A percentile compares a stretch with the other conserved stretches of the same genome.
These are phyloP conservation scores for Schizophyllum commune DNA, from an alignment of 1,284 basidiomycete genomes.

Conservation along the genomic window DNA sequence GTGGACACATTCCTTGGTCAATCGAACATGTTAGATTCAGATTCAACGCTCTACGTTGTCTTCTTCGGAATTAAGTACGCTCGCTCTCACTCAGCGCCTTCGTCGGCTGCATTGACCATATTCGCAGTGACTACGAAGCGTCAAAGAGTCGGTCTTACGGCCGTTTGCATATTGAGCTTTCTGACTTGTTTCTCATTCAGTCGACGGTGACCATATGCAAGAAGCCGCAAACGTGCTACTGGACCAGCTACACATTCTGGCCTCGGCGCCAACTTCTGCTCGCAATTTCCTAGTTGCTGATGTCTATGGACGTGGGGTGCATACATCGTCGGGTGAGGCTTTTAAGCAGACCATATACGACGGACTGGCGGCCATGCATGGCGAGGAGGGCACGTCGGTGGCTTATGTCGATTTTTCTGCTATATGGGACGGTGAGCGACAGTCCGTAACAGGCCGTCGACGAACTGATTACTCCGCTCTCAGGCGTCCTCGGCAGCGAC, in stretches of 20 bases:
- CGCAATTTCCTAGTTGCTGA: conserved; percentile 22
- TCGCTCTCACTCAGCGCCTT: background rate
- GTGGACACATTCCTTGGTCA: conserved; percentile 24
- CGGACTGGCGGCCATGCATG: conserved; percentile 13
- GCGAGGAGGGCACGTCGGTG: conserved; percentile 11
- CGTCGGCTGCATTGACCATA: background rate
- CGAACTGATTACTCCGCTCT: background rate
- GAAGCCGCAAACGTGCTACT: conserved; percentile 27
- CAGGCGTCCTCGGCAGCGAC: conserved; percentile 15
- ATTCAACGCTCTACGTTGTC: conserved; percentile 25
- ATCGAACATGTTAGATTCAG: conserved; percentile 22
- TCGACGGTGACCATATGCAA: conserved; percentile 26
- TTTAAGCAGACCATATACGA: conserved; percentile 22
- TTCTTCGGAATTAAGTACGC: conserved; percentile 32
- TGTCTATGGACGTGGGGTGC: conserved; percentile 21
- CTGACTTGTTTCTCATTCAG: conserved; percentile 11
- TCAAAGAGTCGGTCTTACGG: conserved; percentile 16
- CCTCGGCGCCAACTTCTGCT: conserved; percentile 20
- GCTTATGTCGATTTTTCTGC: conserved; percentile 22
- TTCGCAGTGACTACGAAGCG: conserved; percentile 20
- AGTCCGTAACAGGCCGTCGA: background rate
- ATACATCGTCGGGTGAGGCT: conserved; percentile 17
- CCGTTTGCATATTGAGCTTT: background rate
- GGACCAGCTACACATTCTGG: conserved; percentile 22
- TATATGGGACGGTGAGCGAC: conserved; percentile 19